Evolutionary conservation across 2,329 filamentous ascomycete genomes (phyloP).

Genomic region (Exophiala aquamarina): DNA sequence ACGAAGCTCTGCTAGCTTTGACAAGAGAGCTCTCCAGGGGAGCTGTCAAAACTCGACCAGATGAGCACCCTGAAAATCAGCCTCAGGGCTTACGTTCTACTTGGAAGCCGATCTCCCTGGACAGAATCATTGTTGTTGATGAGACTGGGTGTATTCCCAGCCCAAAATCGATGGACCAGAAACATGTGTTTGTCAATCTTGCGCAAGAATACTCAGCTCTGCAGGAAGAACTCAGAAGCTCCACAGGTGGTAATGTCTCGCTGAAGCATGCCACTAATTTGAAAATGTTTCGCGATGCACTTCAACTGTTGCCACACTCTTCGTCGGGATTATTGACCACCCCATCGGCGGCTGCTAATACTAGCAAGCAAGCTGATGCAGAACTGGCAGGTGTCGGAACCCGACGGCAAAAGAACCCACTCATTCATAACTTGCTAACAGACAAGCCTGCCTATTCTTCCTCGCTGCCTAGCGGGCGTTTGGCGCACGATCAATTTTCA

Average conservation of each 20-base stretch:
- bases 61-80: constrained; percentile 44
- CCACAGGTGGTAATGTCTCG: constrained; percentile 29
- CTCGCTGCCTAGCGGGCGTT: constrained; percentile 74
- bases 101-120: constrained; percentile 63
- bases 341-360: constrained; percentile 74
- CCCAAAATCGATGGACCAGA: constrained; percentile 40
- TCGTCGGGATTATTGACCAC: constrained; percentile 90
- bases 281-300: constrained; percentile 65
- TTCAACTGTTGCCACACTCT: constrained; percentile 75
- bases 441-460: constrained; percentile 93
- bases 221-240: constrained; percentile 56
- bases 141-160: constrained; percentile 77
- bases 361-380: constrained; percentile 40
- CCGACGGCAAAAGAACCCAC: constrained; percentile 70
- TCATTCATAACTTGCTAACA: constrained; percentile 94
- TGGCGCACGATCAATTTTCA: constrained; percentile 37
- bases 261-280: constrained; percentile 43
- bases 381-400: constrained; percentile 42
- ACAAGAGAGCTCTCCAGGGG: constrained; percentile 73
- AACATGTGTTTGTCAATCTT: constrained; percentile 87
- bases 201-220: constrained; percentile 82
- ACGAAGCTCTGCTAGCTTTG: constrained; percentile 73
- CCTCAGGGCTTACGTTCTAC: constrained; percentile 41
- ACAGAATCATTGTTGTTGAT: constrained; percentile 87
- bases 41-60: constrained; percentile 45